Conservation (phyloP, 352 stramenopile species). For the Globisporangium irregulare region DNA sequence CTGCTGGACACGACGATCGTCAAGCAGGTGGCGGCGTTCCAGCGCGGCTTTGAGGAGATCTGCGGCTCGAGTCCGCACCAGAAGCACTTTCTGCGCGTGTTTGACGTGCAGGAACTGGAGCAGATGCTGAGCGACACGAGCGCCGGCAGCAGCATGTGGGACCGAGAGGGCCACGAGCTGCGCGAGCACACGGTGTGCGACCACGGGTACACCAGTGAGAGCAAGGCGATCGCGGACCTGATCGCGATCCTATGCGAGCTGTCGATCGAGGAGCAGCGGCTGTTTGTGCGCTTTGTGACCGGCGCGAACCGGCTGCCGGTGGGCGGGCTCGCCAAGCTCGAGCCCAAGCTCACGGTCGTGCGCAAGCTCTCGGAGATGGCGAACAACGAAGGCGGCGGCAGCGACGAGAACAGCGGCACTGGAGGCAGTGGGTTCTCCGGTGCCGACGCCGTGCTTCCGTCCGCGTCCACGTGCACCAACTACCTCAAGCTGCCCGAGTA, state of each 20-base stretch:
- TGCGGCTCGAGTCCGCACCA: conserved; percentile 30
- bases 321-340: conserved; percentile 75
- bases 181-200: conserved; percentile 79
- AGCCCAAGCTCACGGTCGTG: conserved; percentile 88
- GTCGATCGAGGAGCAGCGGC: conserved; percentile 58
- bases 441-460: conserved; percentile 68
- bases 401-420: conserved; percentile 4
- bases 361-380: conserved; percentile 55
- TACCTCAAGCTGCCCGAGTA: conserved; percentile 92
- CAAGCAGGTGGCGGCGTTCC: conserved; percentile 62
- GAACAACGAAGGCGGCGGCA: conserved; percentile 10
- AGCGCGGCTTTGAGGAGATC: conserved; percentile 65
- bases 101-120: conserved; percentile 68
- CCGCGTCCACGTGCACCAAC: conserved; percentile 88
- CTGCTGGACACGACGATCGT: conserved; percentile 64
- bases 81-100: conserved; percentile 43
- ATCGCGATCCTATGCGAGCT: conserved; percentile 77
- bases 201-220: conserved; percentile 75
- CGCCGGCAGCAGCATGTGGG: conserved; percentile 52
- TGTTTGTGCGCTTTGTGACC: conserved; percentile 90
- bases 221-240: conserved; percentile 66
- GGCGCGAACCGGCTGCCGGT: conserved; percentile 82
- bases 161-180: conserved; percentile 63
- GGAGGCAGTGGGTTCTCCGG: conserved; percentile 5
- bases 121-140: conserved; percentile 53